Percentiles rank a stretch among this genome's conserved stretches.
phyloP scores from a whole-genome alignment of 2,329 filamentous ascomycete species.

The Metarhizium brunneum region DNA sequence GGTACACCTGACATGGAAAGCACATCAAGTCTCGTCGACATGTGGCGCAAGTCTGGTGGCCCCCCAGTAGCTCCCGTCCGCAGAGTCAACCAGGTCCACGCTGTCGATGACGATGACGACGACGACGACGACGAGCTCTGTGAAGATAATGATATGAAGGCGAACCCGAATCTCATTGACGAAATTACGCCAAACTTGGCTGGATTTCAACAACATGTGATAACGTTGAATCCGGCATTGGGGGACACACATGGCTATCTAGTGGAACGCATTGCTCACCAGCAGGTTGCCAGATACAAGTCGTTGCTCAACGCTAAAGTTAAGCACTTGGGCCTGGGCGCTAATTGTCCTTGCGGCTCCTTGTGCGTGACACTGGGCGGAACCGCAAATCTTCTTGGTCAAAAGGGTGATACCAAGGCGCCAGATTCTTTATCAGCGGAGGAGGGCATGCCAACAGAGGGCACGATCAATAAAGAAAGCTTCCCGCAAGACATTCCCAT shows the following conservation, averaged over 20 bases:
- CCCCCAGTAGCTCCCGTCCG: conserved; percentile 41
- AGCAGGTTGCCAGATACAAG: conserved; percentile 74
- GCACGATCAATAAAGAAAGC: conserved; percentile 58
- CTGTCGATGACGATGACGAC: conserved; percentile 28
- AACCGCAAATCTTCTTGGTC: conserved; percentile 51
- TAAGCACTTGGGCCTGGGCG: conserved; percentile 56
- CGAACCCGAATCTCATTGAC: conserved; percentile 55
- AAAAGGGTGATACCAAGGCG: conserved; percentile 49
- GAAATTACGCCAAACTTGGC: conserved; percentile 62
- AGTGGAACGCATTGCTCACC: conserved; percentile 72
- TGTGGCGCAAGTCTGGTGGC: conserved; percentile 45
- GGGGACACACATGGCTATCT: conserved; percentile 48
- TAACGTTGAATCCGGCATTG: conserved; percentile 65
- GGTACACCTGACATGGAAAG: conserved; percentile 19
- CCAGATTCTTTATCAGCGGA: conserved; percentile 45
- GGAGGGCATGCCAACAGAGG: conserved; percentile 60
- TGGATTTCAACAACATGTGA: conserved; percentile 69
- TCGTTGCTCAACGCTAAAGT: conserved; percentile 60
- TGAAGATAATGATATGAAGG: conserved; percentile 48
- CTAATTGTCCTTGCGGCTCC: conserved; percentile 49
- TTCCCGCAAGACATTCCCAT: conserved; percentile 76
- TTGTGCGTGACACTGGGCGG: conserved; percentile 62
- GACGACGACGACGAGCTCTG: conserved; percentile 46
- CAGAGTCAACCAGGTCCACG: conserved; percentile 16
- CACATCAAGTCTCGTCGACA: conserved; percentile 35